These are phyloP conservation scores for Saksenaea oblongispora DNA, from an alignment of 371 early-diverging fungal genomes.

Conservation along the genomic window DNA sequence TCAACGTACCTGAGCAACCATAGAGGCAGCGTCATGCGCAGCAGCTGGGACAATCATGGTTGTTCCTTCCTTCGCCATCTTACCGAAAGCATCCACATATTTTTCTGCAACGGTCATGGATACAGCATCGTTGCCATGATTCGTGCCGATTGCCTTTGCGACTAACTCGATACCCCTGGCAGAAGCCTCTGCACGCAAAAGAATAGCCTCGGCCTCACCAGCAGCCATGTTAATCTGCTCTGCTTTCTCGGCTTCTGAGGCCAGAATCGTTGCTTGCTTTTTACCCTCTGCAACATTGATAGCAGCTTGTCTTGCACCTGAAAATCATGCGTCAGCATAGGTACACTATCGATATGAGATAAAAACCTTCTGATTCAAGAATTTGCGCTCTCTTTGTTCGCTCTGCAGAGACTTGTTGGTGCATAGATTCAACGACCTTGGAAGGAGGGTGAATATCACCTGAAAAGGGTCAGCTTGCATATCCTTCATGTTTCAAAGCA, in stretches of 20 bases:
- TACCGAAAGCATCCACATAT: conserved; percentile 93
- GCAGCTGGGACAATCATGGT: conserved; percentile 92
- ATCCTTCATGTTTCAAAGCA: background rate
- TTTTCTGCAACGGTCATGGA: conserved; percentile 95
- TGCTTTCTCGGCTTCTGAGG: conserved; percentile 90
- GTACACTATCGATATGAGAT: background rate
- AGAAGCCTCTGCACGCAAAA: conserved; percentile 83
- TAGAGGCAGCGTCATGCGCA: conserved; percentile 78
- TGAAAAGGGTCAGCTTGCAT: conserved; percentile 12
- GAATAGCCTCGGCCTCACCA: conserved; percentile 89
- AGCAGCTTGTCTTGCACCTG: conserved; percentile 86
- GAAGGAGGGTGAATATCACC: conserved; percentile 96
- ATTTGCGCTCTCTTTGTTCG: conserved; percentile 96
- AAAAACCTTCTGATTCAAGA: conserved; percentile 88
- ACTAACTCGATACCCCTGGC: conserved; percentile 82
- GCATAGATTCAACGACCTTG: conserved; percentile 96
- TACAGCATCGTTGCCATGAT: conserved; percentile 84
- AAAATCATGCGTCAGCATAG: background rate
- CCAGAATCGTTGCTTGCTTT: conserved; percentile 91
- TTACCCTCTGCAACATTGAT: conserved; percentile 98
- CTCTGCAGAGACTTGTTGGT: conserved; percentile 96
- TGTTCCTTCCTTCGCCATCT: conserved; percentile 91
- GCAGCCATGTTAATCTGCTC: conserved; percentile 90
- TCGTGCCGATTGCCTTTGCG: conserved; percentile 72
- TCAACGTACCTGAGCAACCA: conserved; percentile 76